These are phyloP conservation scores for Aspergillus caelatus DNA, from an alignment of 2,329 filamentous ascomycete genomes.

Conservation along the genomic window DNA sequence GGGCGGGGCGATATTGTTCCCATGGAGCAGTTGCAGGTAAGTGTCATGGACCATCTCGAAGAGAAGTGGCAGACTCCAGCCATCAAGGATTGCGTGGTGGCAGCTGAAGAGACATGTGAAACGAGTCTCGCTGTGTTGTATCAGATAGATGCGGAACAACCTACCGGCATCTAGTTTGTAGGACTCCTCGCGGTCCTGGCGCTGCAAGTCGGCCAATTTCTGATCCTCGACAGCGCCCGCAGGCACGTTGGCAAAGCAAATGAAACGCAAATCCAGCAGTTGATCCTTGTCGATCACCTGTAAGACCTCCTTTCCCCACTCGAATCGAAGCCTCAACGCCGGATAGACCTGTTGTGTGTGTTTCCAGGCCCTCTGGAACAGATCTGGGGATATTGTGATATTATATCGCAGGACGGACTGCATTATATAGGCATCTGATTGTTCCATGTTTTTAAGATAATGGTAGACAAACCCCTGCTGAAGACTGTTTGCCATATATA, in stretches of 20 bases:
- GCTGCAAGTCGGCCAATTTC: neutral
- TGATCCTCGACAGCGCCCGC: neutral
- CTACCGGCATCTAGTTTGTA: neutral
- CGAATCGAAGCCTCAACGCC: neutral
- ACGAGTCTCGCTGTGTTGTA: neutral
- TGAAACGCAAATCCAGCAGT: neutral
- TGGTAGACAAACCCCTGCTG: neutral
- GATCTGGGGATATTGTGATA: neutral
- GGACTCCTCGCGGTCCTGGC: neutral
- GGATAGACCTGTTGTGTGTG: neutral
- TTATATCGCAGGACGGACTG: neutral
- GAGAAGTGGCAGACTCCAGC: neutral
- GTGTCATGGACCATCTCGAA: neutral
- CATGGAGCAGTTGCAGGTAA: neutral
- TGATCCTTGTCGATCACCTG: neutral
- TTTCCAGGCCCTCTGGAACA: neutral
- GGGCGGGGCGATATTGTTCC: neutral
- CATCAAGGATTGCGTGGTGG: neutral
- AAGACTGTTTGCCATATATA: neutral
- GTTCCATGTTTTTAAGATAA: neutral
- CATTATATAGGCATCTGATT: neutral
- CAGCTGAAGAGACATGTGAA: neutral
- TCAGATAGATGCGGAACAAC: neutral
- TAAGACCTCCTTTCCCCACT: neutral
- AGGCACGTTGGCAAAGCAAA: neutral